A percentile compares a stretch with the other conserved stretches of the same genome.
These are phyloP conservation scores for Talaromyces sp. DNA, from an alignment of 2,329 filamentous ascomycete genomes.

Conservation along the genomic window DNA sequence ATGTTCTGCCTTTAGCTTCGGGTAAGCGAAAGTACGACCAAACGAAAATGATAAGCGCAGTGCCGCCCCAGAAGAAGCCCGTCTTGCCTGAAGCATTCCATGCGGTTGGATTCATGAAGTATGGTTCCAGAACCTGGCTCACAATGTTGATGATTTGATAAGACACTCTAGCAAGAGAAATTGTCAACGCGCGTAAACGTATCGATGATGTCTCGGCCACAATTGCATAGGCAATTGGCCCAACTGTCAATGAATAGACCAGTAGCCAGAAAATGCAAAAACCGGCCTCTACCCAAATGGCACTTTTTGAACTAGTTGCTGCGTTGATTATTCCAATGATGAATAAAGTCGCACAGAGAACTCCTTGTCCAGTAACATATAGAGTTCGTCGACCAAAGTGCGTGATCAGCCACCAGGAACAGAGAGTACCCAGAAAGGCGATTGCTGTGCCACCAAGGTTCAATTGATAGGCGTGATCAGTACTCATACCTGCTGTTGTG, in stretches of 20 bases:
- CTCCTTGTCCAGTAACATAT: constrained; percentile 30
- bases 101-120: constrained; percentile 37
- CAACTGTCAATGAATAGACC: constrained; percentile 41
- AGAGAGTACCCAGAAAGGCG: constrained; percentile 34
- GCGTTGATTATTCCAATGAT: constrained; percentile 39
- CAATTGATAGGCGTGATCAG: constrained; percentile 33
- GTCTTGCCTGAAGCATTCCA: constrained; percentile 29
- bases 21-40: constrained; percentile 17
- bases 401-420: constrained; percentile 34
- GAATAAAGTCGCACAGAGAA: constrained; percentile 31
- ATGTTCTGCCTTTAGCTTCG: constrained; percentile 38
- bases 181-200: constrained; percentile 46
- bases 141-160: constrained; percentile 40
- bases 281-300: constrained; percentile 36
- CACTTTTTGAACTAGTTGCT: constrained; percentile 38
- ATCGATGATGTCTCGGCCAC: constrained; percentile 48
- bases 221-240: constrained; percentile 45
- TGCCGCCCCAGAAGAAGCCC: constrained; percentile 28
- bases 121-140: constrained; percentile 40
- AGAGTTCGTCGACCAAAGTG: constrained; percentile 32
- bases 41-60: constrained; percentile 17
- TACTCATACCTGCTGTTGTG: constrained; percentile 33
- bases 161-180: constrained; percentile 37
- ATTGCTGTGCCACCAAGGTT: constrained; percentile 36
- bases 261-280: constrained; percentile 39